Evolutionary conservation across 2,329 filamentous ascomycete species (phyloP), one percentile per base, ranked within the genome.

Genomic region (Aspergillus pseudoterreus): DNA sequence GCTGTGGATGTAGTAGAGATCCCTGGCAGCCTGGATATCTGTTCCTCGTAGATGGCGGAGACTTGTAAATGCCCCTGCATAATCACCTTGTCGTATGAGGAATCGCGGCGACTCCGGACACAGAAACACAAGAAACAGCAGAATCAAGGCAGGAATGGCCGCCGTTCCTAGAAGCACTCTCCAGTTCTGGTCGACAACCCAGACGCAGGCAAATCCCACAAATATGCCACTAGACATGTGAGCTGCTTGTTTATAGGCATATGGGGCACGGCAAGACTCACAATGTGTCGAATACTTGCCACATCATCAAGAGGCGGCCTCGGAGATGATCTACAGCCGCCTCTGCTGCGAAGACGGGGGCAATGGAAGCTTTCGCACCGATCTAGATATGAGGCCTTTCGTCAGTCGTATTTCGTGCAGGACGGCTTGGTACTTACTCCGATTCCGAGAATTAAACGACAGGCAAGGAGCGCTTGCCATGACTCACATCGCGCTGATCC

Each of bases 101-200:
- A 71, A 75, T n/a, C 72, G 63, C 11, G 72, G 70, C 1, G 69
- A 73, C 49, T 70, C 64, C 0, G 74, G 74, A 21, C 73, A 71
- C 49, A 74, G 71, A 45, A 65, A 75, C n/a, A 79, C 74, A 1
- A 75, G 74, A 15, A 78, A 32, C 2, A 71, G 53, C 9, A 80
- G 62, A 2, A 75, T 70, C 1, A 78, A 61, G 4, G 76, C 75
- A 3, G 77, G 76, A 42, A 78, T 73, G 49, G 76, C 76, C 4
- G 76, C 74, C 0, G 71, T 74, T 1, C 74, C 76, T 11, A 78
- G 61, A 52, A 78, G 72, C 17, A 78, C 62, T 5, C 76, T 62
- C 76, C 77, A 79, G 2, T 50, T 32, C 69, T 62, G 35, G 71
- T 70, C 35, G 2, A 22, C 54, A 17, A 60, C 55, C 49, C 49